These are phyloP conservation scores for Cryptococcus jaspeensis DNA, from an alignment of 1,284 basidiomycete genomes.

Conservation along the genomic window DNA sequence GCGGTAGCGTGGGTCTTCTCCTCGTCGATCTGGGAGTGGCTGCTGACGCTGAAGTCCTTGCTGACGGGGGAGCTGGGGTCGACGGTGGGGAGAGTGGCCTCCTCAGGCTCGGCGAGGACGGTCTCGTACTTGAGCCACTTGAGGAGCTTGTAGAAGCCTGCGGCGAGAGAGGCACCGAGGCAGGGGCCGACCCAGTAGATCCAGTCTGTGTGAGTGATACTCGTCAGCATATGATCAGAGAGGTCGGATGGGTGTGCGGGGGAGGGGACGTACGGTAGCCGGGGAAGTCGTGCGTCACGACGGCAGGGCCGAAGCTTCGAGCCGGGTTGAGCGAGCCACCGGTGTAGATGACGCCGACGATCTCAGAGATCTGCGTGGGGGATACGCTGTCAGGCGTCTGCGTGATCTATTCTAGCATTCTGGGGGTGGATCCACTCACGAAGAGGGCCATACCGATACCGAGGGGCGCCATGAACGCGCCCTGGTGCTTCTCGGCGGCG, in stretches of 20 bases:
- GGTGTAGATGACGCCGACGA: conserved; percentile 52
- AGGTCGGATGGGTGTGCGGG: too few species aligned
- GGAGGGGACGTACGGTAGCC: conserved; percentile 26
- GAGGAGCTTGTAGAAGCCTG: conserved; percentile 50
- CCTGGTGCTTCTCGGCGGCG: conserved; percentile 56
- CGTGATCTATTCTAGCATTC: too few species aligned
- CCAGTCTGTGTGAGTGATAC: conserved; percentile 28
- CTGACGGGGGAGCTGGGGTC: not conserved
- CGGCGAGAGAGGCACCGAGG: conserved; percentile 44
- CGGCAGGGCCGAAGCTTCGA: conserved; percentile 50
- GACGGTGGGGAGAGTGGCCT: not conserved
- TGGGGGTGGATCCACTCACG: conserved; percentile 15
- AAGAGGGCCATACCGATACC: conserved; percentile 56
- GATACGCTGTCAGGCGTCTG: not conserved
- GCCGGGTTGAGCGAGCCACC: conserved; percentile 52
- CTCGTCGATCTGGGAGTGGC: conserved; percentile 4
- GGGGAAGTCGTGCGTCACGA: conserved; percentile 39
- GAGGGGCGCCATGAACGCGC: conserved; percentile 57
- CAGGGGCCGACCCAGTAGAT: conserved; percentile 51
- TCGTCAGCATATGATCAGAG: not conserved
- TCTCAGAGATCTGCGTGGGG: conserved; percentile 44
- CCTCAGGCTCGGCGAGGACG: conserved; percentile 41
- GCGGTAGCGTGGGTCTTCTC: conserved; percentile 8
- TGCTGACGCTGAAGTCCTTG: not conserved
- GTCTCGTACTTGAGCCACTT: conserved; percentile 49